These are phyloP conservation scores for Combretum micranthum DNA, from an alignment of 345 rosid species.

Conservation along the genomic window DNA sequence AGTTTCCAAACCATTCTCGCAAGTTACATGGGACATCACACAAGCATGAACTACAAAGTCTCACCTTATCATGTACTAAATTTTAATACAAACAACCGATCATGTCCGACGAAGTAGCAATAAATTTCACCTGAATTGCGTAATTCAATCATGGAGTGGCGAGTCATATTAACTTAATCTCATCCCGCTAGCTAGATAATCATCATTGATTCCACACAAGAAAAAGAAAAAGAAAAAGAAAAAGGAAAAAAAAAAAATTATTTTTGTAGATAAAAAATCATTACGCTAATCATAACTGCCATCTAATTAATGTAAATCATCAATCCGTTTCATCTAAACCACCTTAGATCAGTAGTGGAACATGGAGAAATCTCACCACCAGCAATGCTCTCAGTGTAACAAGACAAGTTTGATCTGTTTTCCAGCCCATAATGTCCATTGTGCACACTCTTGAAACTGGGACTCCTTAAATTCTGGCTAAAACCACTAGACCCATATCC, in stretches of 20 bases:
- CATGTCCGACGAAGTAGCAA: background rate
- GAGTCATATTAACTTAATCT: too few species aligned
- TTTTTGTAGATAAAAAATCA: too few species aligned
- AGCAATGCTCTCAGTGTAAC: slow-evolving; percentile 31
- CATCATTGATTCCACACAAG: too few species aligned
- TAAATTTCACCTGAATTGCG: too few species aligned
- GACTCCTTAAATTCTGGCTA: slow-evolving; percentile 46
- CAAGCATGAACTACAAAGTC: too few species aligned
- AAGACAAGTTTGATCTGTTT: slow-evolving; percentile 36
- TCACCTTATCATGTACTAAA: too few species aligned
- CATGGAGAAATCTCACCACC: slow-evolving; percentile 66
- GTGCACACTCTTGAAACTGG: slow-evolving; percentile 63
- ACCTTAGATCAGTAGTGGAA: slow-evolving; percentile 54
- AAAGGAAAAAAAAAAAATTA: too few species aligned
- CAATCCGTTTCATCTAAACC: slow-evolving; percentile 37
- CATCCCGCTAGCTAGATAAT: too few species aligned
- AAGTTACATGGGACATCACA: too few species aligned
- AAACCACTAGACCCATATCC: slow-evolving; percentile 4
- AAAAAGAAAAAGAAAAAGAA: too few species aligned
- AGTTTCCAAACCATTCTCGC: too few species aligned
- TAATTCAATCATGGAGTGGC: too few species aligned
- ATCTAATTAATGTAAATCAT: background rate
- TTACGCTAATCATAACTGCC: background rate
- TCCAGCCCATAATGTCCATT: slow-evolving; percentile 38
- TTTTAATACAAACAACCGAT: background rate